Percentiles rank a stretch among this genome's conserved stretches.
These are phyloP conservation scores for Ascoidea asiatica DNA, from an alignment of 805 yeast genomes.

Conservation along the genomic window DNA sequence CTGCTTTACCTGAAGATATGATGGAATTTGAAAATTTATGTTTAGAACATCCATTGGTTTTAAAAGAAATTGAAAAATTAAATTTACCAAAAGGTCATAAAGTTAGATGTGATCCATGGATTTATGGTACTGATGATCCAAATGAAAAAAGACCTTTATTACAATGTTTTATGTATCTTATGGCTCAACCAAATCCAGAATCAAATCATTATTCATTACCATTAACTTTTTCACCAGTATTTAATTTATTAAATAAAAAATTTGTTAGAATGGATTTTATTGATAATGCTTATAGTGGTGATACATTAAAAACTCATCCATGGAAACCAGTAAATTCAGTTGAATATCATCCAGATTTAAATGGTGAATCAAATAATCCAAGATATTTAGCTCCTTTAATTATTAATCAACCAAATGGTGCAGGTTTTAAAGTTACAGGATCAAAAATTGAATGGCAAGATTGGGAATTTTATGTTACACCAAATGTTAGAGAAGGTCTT, in stretches of 20 bases:
- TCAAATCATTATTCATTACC: slow-evolving; percentile 70
- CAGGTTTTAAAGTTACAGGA: slow-evolving; percentile 49
- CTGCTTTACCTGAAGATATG: slow-evolving; percentile 55
- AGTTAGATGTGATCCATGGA: slow-evolving; percentile 70
- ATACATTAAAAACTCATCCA: slow-evolving; percentile 37
- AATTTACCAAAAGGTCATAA: slow-evolving; percentile 39
- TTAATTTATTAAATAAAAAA: slow-evolving; percentile 44
- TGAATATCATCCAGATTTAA: slow-evolving; percentile 64
- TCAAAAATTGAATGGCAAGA: slow-evolving; percentile 66
- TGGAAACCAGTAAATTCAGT: slow-evolving; percentile 47
- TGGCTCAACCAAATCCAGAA: slow-evolving; percentile 45
- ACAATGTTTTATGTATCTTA: slow-evolving; percentile 67
- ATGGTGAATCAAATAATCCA: slow-evolving; percentile 30
- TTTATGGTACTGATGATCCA: slow-evolving; percentile 66
- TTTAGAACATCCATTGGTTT: slow-evolving; percentile 39
- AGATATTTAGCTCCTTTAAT: slow-evolving; percentile 60
- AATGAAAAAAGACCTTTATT: slow-evolving; percentile 43
- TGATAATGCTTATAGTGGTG: slow-evolving; percentile 60
- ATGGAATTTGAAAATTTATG: slow-evolving; percentile 37
- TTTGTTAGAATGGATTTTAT: slow-evolving; percentile 61
- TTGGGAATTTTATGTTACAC: slow-evolving; percentile 64
- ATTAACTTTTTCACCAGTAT: slow-evolving; percentile 60
- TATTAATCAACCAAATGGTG: slow-evolving; percentile 68
- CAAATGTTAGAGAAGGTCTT: slow-evolving; percentile 69
- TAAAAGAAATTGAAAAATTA: slow-evolving; percentile 54